These are phyloP conservation scores for Umbelopsis sp. DNA, from an alignment of 371 early-diverging fungal species.

Conservation along the genomic window DNA sequence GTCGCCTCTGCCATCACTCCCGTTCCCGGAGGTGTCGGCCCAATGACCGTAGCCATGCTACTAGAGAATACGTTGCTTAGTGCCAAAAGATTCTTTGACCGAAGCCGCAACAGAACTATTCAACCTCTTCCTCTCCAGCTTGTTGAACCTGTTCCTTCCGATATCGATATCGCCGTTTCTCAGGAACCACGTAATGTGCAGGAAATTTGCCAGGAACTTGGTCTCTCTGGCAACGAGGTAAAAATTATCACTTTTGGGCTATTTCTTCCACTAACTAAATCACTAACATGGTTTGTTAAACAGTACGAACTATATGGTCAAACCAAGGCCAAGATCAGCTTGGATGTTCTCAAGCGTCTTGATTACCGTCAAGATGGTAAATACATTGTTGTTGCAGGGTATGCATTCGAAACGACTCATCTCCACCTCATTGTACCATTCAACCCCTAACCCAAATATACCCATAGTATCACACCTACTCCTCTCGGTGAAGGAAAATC, in stretches of 20 bases:
- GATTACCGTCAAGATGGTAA: constrained; percentile 79
- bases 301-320: constrained; percentile 88
- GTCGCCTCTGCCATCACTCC: constrained; percentile 87
- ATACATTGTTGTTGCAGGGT: constrained; percentile 96
- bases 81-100: constrained; percentile 75
- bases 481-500: constrained; percentile 98
- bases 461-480: constrained; percentile 89
- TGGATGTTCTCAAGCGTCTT: constrained; percentile 83
- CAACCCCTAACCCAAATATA: not conserved
- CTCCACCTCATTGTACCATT: not conserved
- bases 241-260: not conserved
- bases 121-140: constrained; percentile 68
- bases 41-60: constrained; percentile 97
- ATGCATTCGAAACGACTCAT: constrained; percentile 18
- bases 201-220: constrained; percentile 84
- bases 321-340: constrained; percentile 88
- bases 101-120: constrained; percentile 54
- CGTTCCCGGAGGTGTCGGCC: constrained; percentile 97
- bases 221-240: constrained; percentile 70
- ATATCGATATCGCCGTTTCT: constrained; percentile 90
- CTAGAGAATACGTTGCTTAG: constrained; percentile 81
- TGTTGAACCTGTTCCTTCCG: constrained; percentile 83
- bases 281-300: not conserved
- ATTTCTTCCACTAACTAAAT: not conserved
- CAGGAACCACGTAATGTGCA: constrained; percentile 87